These are phyloP conservation scores for Taphrina betulina DNA, from an alignment of 1,139 yeast genomes.

Conservation along the genomic window DNA sequence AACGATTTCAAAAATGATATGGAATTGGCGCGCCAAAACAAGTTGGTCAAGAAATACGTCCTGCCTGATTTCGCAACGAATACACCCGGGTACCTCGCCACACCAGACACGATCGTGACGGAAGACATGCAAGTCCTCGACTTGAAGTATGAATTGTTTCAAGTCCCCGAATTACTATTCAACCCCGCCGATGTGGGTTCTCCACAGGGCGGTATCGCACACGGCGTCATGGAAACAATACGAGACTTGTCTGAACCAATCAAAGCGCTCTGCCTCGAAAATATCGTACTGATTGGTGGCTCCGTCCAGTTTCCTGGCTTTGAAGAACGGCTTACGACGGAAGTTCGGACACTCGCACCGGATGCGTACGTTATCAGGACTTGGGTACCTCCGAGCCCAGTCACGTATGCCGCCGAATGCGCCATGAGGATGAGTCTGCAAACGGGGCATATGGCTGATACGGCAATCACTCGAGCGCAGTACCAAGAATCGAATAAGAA, in stretches of 20 bases:
- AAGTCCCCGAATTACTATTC: constrained; percentile 81
- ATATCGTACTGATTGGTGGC: constrained; percentile 82
- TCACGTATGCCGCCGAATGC: constrained; percentile 9
- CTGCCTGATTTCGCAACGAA: constrained; percentile 65
- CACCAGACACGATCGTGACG: constrained; percentile 46
- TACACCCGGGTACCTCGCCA: constrained; percentile 50
- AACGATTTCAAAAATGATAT: constrained; percentile 62
- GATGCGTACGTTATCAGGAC: constrained; percentile 1
- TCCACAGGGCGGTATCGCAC: constrained; percentile 68
- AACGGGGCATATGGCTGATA: background rate
- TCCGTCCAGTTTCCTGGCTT: constrained; percentile 70
- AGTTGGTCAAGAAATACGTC: constrained; percentile 55
- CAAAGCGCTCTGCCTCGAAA: constrained; percentile 74
- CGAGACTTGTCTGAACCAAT: constrained; percentile 70
- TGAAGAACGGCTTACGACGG: constrained; percentile 48
- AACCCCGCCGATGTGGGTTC: constrained; percentile 84
- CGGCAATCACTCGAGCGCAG: constrained; percentile 7
- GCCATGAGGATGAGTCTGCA: constrained; percentile 1
- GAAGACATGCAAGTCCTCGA: constrained; percentile 55
- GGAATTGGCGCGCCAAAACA: constrained; percentile 39
- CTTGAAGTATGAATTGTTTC: constrained; percentile 78
- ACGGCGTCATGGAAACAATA: constrained; percentile 69
- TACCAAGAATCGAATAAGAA: constrained; percentile 8
- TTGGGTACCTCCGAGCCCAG: constrained; percentile 7
- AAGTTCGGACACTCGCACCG: constrained; percentile 29